Conservation (phyloP, 768 basidiomycete genomes). For the Guyanaporus albipodus region DNA sequence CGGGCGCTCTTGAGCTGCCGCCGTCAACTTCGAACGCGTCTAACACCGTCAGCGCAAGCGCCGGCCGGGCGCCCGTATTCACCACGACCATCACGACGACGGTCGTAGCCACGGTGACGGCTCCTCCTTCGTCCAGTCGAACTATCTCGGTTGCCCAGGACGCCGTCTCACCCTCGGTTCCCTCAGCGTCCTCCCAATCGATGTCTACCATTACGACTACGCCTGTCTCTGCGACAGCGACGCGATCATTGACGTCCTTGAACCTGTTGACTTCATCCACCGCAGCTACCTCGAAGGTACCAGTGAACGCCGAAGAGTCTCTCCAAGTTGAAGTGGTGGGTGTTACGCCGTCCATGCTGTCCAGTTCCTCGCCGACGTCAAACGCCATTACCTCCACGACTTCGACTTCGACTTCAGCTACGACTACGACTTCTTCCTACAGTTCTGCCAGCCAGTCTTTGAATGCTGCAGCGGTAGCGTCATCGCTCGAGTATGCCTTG, state of each 20-base stretch:
- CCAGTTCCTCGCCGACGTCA: constrained; percentile 2
- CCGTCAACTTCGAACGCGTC: constrained; percentile 3
- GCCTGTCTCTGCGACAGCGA: neutral
- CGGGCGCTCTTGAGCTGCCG: constrained; percentile 33
- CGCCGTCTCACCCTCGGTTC: constrained; percentile 10
- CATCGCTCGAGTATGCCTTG: constrained; percentile 14
- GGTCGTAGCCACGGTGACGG: constrained; percentile 10
- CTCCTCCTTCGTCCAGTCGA: neutral
- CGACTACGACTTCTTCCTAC: constrained; percentile 1
- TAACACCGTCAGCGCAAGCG: neutral
- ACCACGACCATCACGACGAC: constrained; percentile 30
- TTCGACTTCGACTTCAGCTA: neutral
- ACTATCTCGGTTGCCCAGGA: constrained; percentile 11
- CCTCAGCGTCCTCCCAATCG: constrained; percentile 5
- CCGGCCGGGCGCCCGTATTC: constrained; percentile 2
- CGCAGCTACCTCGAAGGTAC: neutral
- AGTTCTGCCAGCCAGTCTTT: constrained; percentile 3
- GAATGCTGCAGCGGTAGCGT: constrained; percentile 19
- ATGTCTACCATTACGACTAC: neutral
- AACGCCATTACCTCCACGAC: neutral
- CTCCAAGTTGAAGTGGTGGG: constrained; percentile 24
- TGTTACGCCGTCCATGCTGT: neutral
- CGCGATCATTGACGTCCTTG: constrained; percentile 5
- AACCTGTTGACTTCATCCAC: constrained; percentile 1
- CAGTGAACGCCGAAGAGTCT: constrained; percentile 8